Percentiles rank a stretch among this genome's conserved stretches.
Conservation (phyloP, 2,329 filamentous ascomycete species). For the Penicillium sp. region DNA sequence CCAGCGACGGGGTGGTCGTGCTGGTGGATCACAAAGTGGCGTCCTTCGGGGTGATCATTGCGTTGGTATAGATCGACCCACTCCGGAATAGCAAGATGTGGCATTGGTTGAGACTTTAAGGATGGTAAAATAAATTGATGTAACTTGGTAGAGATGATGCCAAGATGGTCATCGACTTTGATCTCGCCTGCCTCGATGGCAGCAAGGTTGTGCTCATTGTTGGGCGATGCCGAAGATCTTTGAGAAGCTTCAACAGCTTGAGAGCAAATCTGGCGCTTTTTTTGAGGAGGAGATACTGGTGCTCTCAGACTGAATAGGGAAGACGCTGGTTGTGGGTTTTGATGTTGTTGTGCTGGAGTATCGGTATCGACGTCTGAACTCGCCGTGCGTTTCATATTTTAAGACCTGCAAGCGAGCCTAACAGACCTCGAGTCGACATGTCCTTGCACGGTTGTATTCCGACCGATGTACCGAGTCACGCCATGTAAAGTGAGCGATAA, state of each 20-base stretch:
- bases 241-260: not conserved
- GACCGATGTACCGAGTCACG: not conserved
- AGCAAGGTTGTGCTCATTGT: constrained; percentile 30
- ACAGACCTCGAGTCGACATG: not conserved
- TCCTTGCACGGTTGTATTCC: not conserved
- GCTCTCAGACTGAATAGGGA: constrained; percentile 18
- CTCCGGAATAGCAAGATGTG: constrained; percentile 42
- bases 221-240: not conserved
- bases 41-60: constrained; percentile 48
- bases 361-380: not conserved
- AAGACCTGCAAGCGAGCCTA: not conserved
- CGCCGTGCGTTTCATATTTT: constrained; percentile 17
- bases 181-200: constrained; percentile 55
- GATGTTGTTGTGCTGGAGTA: not conserved
- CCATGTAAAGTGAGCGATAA: not conserved
- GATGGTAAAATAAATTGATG: constrained; percentile 27
- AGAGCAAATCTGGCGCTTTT: not conserved
- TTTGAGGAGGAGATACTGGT: constrained; percentile 32
- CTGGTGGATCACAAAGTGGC: constrained; percentile 70
- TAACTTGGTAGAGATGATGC: constrained; percentile 49
- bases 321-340: not conserved
- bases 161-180: constrained; percentile 50
- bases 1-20: constrained; percentile 72
- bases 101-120: constrained; percentile 15
- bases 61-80: constrained; percentile 51